Conservation (phyloP, 768 basidiomycete species). For the Lyophyllum atratum region DNA sequence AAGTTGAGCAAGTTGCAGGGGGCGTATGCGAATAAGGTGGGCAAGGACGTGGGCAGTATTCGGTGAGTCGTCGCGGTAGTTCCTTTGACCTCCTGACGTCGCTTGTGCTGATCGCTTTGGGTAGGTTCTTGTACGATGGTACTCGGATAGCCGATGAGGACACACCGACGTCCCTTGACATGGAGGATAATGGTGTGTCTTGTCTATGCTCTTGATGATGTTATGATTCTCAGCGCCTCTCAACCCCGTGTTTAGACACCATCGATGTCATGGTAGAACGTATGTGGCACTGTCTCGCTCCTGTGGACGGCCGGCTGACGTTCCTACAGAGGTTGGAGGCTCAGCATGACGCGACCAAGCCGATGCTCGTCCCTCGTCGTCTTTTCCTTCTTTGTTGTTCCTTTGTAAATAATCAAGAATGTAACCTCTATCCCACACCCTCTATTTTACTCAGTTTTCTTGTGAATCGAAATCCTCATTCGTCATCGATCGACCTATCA, state of each 20-base stretch:
- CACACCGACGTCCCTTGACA: conserved; percentile 80
- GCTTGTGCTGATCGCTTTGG: neutral
- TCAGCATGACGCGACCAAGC: conserved; percentile 4
- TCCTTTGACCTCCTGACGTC: neutral
- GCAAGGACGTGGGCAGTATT: conserved; percentile 85
- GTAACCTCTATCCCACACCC: conserved; percentile 5
- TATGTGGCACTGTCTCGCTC: conserved; percentile 40
- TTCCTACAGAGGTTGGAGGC: conserved; percentile 15
- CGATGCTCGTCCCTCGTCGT: neutral
- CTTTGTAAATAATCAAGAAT: conserved; percentile 14
- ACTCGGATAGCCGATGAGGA: conserved; percentile 84
- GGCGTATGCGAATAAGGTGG: conserved; percentile 91
- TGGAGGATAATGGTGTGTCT: conserved; percentile 83
- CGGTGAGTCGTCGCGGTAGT: conserved; percentile 55
- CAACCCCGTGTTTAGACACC: conserved; percentile 53
- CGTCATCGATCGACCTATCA: neutral
- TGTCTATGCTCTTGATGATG: neutral
- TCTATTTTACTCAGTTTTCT: neutral
- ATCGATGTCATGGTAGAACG: conserved; percentile 98
- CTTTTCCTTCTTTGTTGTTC: neutral
- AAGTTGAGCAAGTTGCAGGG: conserved; percentile 91
- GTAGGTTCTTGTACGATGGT: conserved; percentile 93
- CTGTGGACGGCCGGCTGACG: neutral
- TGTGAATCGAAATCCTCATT: neutral
- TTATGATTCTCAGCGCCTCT: conserved; percentile 4